phyloP scores from a whole-genome alignment of 345 rosid species.

The Camelina hispida region DNA sequence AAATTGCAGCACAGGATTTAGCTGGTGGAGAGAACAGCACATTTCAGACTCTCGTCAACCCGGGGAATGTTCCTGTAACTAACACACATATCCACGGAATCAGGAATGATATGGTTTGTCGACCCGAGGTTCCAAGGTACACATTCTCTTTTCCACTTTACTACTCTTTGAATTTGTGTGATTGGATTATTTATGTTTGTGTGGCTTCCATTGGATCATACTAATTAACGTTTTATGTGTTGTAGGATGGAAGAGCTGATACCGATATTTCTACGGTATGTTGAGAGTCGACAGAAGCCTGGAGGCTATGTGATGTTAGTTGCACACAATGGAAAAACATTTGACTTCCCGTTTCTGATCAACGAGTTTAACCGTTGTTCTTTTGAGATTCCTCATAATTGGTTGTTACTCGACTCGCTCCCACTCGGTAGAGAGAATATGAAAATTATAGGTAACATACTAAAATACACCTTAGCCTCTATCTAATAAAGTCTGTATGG shows the following conservation, averaged over 20 bases:
- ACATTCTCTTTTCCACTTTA: not conserved
- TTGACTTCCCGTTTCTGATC: slow-evolving; percentile 78
- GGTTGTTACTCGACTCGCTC: slow-evolving; percentile 77
- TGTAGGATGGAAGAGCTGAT: slow-evolving; percentile 84
- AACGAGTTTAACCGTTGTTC: slow-evolving; percentile 75
- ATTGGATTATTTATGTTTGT: slow-evolving; percentile 11
- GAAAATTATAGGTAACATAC: slow-evolving; percentile 62
- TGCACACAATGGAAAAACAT: slow-evolving; percentile 80
- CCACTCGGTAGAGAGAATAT: slow-evolving; percentile 64
- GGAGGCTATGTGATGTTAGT: slow-evolving; percentile 69
- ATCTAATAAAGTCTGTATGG: not conserved
- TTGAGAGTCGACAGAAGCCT: slow-evolving; percentile 75
- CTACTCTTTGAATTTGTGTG: not conserved
- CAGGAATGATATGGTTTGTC: slow-evolving; percentile 70
- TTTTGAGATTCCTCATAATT: slow-evolving; percentile 65
- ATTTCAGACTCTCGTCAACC: slow-evolving; percentile 82
- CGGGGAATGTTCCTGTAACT: slow-evolving; percentile 50
- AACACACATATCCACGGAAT: slow-evolving; percentile 67
- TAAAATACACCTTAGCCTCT: slow-evolving; percentile 22
- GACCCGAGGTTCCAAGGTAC: slow-evolving; percentile 88
- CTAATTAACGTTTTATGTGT: slow-evolving; percentile 5
- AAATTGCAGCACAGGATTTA: slow-evolving; percentile 84
- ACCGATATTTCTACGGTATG: slow-evolving; percentile 69
- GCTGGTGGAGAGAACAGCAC: slow-evolving; percentile 87
- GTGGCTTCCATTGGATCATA: slow-evolving; percentile 28